Evolutionary conservation across 2,329 filamentous ascomycete genomes (phyloP), one percentile per base, ranked within the genome.

Genomic region (Cytospora paraplurivora): DNA sequence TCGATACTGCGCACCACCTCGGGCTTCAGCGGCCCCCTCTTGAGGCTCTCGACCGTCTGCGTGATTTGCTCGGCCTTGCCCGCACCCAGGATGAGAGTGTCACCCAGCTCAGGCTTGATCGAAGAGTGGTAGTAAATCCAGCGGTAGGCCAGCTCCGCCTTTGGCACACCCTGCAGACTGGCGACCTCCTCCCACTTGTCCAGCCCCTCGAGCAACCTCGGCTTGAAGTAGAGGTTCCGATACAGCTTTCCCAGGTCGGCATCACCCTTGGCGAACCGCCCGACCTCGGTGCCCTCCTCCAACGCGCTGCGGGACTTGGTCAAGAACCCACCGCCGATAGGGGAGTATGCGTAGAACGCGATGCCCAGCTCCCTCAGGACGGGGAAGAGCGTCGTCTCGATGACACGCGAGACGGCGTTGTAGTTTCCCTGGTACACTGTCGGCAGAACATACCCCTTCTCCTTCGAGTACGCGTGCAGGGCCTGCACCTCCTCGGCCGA

Each of bases 401-500:
- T 64, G 37, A 69, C 70, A 7, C 81, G 75, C 3, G 72, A 70
- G 19, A 78, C 68, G 11, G 75, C 70, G 68, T 76, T 77, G 73
- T 80, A 80, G 60, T 73, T 70, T 52, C 47, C 79, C 69, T 83
- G 79, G 66, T 80, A 83, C 11, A 81, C 77, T 0, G 72, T 71
- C 0, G 80, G 81, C 5, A 76, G 68, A 4, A 79, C 72, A 53
- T 74, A 79, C 49, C 74, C 75, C 4, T 78, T 74, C 19, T 69
- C 68, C 41, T 74, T 72, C 66, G 71, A 72, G 55, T 87, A 82
- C 67, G 86, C 85, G 56, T 85, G 85, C 7, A 91, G 81, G 72
- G 91, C 88, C 0, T 88, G 88, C 5, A 92, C 87, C 71, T 92
- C 89, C 76, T 88, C 91, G 0, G 88, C 84, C 0, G 88, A 86